These are phyloP conservation scores for Suillus paluster DNA, from an alignment of 768 basidiomycete species.

Conservation along the genomic window DNA sequence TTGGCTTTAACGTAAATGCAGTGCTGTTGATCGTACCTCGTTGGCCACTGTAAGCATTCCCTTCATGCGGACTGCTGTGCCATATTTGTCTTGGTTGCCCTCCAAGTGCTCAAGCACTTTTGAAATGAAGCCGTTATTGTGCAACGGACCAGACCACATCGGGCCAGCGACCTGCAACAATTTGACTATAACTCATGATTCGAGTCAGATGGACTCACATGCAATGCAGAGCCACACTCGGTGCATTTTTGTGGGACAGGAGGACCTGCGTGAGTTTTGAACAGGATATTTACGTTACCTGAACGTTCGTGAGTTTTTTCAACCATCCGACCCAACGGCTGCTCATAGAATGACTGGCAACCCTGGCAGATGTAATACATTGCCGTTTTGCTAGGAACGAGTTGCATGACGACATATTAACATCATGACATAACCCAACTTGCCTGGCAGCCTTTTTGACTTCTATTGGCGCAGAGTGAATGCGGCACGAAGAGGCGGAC, in stretches of 20 bases:
- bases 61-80: constrained; percentile 84
- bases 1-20: background rate
- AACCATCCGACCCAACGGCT: constrained; percentile 79
- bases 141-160: constrained; percentile 94
- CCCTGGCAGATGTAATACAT: constrained; percentile 82
- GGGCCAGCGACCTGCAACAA: constrained; percentile 80
- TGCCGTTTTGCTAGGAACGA: constrained; percentile 73
- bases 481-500: constrained; percentile 87
- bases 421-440: constrained; percentile 27
- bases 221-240: constrained; percentile 78
- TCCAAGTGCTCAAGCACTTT: constrained; percentile 78
- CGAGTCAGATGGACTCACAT: constrained; percentile 53
- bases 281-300: constrained; percentile 62
- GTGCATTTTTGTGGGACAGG: constrained; percentile 70
- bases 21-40: constrained; percentile 61
- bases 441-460: constrained; percentile 86
- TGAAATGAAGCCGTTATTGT: constrained; percentile 74
- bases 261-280: constrained; percentile 77
- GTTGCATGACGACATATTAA: constrained; percentile 10
- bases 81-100: constrained; percentile 64
- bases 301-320: constrained; percentile 61
- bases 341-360: constrained; percentile 83
- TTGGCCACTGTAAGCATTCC: constrained; percentile 94
- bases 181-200: background rate
- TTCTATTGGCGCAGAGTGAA: constrained; percentile 73